These are phyloP conservation scores for Triticum dicoccoides DNA, from an alignment of 176 grass and related monocot species.

Conservation along the genomic window DNA sequence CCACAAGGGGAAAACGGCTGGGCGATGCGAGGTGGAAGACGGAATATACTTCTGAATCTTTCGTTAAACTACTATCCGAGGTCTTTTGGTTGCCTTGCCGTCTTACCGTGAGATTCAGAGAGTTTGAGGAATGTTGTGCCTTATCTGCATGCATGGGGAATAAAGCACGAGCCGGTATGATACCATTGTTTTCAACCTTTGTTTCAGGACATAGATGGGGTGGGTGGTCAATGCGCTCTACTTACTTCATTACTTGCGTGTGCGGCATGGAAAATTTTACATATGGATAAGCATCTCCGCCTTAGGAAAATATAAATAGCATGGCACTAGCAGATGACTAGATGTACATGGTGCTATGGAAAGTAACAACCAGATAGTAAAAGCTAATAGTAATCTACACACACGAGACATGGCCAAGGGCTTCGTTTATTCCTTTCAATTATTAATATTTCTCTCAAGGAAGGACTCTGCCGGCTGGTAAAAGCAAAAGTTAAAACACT, in stretches of 20 bases:
- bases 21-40: not conserved
- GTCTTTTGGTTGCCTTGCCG: not conserved
- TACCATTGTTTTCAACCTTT: not conserved
- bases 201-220: not conserved
- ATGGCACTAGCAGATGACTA: not conserved
- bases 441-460: not conserved
- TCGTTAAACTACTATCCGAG: slow-evolving; percentile 13
- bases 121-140: slow-evolving; percentile 19
- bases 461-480: not conserved
- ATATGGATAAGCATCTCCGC: slow-evolving; percentile 22
- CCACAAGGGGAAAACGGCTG: slow-evolving; percentile 30
- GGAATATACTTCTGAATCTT: slow-evolving; percentile 37
- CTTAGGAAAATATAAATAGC: not conserved
- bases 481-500: not conserved
- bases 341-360: not conserved
- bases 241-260: slow-evolving; percentile 17
- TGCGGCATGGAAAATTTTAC: not conserved
- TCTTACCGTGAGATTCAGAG: slow-evolving; percentile 4
- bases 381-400: not conserved
- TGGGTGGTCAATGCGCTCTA: not conserved
- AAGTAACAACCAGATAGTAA: not conserved
- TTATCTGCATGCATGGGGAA: slow-evolving; percentile 40
- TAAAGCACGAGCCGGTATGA: slow-evolving; percentile 17
- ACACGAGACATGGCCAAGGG: not conserved
- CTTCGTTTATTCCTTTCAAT: not conserved